Evolutionary conservation across 2,329 filamentous ascomycete species (phyloP).

Genomic region (Aureobasidium mangrovei): DNA sequence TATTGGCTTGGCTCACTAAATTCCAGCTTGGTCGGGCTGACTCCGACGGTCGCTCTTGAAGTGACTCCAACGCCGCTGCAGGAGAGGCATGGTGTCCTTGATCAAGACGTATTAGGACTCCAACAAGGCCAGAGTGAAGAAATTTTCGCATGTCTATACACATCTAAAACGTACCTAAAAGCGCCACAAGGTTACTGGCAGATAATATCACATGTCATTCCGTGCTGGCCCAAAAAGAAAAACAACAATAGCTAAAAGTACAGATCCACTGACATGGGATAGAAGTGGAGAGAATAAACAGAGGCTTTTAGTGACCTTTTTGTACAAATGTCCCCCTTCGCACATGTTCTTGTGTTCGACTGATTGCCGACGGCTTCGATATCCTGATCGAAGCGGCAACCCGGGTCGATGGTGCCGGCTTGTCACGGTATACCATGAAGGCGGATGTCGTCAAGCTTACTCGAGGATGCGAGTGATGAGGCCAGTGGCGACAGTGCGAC

Average conservation of each 20-base stretch:
- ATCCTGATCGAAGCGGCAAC: slow-evolving; percentile 10
- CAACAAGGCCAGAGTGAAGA: too few species aligned
- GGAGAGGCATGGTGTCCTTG: too few species aligned
- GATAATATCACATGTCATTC: slow-evolving; percentile 6
- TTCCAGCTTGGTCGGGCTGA: too few species aligned
- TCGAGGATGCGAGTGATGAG: slow-evolving; percentile 32
- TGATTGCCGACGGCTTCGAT: background rate
- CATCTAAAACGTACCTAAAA: too few species aligned
- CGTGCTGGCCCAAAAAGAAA: slow-evolving; percentile 6
- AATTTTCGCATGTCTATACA: too few species aligned
- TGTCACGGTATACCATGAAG: slow-evolving; percentile 1
- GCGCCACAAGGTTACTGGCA: too few species aligned
- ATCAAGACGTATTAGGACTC: too few species aligned
- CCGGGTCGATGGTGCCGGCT: background rate
- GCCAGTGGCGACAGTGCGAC: slow-evolving; percentile 46
- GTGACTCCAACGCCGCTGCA: too few species aligned
- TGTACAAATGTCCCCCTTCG: slow-evolving; percentile 8
- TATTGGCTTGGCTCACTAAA: too few species aligned
- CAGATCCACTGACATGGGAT: slow-evolving; percentile 5
- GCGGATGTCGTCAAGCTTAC: slow-evolving; percentile 18
- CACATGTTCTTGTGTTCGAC: background rate
- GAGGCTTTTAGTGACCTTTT: slow-evolving; percentile 11
- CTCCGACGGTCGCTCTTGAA: too few species aligned
- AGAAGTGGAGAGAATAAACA: slow-evolving; percentile 13
- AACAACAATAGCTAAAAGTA: slow-evolving; percentile 14